phyloP scores from a whole-genome alignment of 2,329 filamentous ascomycete genomes.

The Botrytis paeoniae region DNA sequence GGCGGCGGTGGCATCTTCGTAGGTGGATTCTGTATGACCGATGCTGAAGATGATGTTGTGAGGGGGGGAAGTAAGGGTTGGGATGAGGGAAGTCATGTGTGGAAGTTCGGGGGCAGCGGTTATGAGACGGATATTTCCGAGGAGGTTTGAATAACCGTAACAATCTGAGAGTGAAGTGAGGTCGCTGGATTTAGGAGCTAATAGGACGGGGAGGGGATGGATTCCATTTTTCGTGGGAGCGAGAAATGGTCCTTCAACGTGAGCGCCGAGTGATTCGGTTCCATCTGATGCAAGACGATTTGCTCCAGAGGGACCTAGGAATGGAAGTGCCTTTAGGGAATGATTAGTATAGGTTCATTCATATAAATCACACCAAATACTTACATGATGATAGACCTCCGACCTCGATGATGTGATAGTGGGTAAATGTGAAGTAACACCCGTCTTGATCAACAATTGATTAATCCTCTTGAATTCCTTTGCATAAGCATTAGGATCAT shows the following conservation, averaged over 20 bases:
- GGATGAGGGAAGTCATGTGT: constrained; percentile 66
- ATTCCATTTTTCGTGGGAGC: constrained; percentile 81
- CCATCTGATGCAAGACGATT: constrained; percentile 62
- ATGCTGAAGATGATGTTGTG: constrained; percentile 71
- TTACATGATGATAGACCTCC: constrained; percentile 77
- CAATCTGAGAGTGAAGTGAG: constrained; percentile 65
- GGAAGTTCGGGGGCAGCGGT: constrained; percentile 83
- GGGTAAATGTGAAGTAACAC: constrained; percentile 84
- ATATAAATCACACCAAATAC: background rate
- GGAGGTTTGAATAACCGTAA: constrained; percentile 71
- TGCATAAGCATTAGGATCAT: constrained; percentile 65
- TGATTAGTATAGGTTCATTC: background rate
- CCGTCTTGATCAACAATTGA: constrained; percentile 67
- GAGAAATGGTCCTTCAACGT: constrained; percentile 89
- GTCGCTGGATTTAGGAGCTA: constrained; percentile 50
- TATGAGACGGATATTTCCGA: constrained; percentile 65
- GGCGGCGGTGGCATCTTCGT: constrained; percentile 72
- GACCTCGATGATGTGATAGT: constrained; percentile 78
- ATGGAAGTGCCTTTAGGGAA: constrained; percentile 60
- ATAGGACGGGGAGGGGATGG: constrained; percentile 71
- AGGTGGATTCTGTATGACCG: constrained; percentile 84
- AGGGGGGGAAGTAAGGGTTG: constrained; percentile 54
- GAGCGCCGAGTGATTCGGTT: constrained; percentile 83
- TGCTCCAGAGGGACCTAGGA: constrained; percentile 68
- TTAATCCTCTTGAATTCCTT: constrained; percentile 72